phyloP scores from a whole-genome alignment of 1,139 yeast genomes.

The Pichia norvegensis region DNA sequence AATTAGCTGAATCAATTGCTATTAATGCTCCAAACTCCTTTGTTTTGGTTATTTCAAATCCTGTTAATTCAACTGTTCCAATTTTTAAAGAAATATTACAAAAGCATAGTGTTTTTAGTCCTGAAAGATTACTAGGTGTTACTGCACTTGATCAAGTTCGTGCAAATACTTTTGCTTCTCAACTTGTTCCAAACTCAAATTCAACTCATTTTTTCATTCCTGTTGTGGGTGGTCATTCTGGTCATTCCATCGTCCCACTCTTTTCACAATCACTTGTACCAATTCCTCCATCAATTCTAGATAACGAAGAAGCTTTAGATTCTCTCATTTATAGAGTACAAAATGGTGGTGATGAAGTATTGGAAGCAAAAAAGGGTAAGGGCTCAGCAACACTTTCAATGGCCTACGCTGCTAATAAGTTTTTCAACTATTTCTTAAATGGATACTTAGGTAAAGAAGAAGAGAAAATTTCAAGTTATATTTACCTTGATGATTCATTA shows the following conservation, averaged over 20 bases:
- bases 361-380: constrained; percentile 87
- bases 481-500: constrained; percentile 40
- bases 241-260: constrained; percentile 87
- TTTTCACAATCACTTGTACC: constrained; percentile 43
- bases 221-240: constrained; percentile 96
- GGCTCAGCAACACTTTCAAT: constrained; percentile 93
- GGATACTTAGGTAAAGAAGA: constrained; percentile 12
- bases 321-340: constrained; percentile 80
- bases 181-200: constrained; percentile 24
- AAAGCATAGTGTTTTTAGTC: constrained; percentile 66
- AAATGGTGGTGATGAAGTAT: constrained; percentile 97
- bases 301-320: constrained; percentile 44
- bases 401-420: constrained; percentile 93
- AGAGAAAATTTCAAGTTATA: constrained; percentile 44
- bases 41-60: constrained; percentile 79
- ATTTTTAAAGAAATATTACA: constrained; percentile 81
- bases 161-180: constrained; percentile 73
- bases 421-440: constrained; percentile 51
- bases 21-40: constrained; percentile 67
- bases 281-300: constrained; percentile 42
- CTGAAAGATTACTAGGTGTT: constrained; percentile 81
- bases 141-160: constrained; percentile 88
- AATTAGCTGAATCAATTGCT: constrained; percentile 75
- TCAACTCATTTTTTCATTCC: constrained; percentile 52
- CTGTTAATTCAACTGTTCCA: constrained; percentile 93